Evolutionary conservation across 805 yeast species (phyloP), one percentile per base, ranked within the genome.

Genomic region (Phaffomyces opuntiae): DNA sequence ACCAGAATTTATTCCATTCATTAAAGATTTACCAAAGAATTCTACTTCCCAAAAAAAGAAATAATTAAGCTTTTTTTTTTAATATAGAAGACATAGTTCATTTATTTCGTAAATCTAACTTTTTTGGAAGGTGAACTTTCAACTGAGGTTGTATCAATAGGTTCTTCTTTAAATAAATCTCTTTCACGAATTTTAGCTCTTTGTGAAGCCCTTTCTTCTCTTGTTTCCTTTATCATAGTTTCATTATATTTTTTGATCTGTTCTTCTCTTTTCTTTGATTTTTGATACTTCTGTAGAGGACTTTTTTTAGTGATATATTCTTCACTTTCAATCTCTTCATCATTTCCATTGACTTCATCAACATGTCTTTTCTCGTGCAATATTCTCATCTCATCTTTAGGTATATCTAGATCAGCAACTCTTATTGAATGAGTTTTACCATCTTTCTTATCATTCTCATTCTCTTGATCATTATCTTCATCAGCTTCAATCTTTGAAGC

Each of bases 1-100:
- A 70, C 99, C 99, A 32, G 97, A 91, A 66, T 93, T 93, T 69
- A 72, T 93, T 59, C 98, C 97, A 43, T 93, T 70, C 67, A 78
- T 77, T 48, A 87, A 84, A 68, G 98, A 88, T 64, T 77, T 91
- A 60, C 96, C 96, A 68, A 90, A 90, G 80, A 87, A 89, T 74
- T 83, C 93, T 36, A 87, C 96, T 53, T 86, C 95, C 44, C 78
- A 75, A 67, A 74, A 75, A 67, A 81, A 81, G 77, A 66, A 65
- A 54, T 64, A 58, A 36, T 13, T 19, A 13, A 17, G 14, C 31
- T 11, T 29, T 11, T n/a, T 5, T 33, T 16, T 37, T 14, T 5
- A 29, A 32, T 11, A 19, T 44, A 31, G 21, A 33, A 16, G 9
- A 21, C 24, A 13, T 34, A 16, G 26, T n/a, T 35, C 29, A 34